Evolutionary conservation across 2,329 filamentous ascomycete species (phyloP).

Genomic region (Colletotrichum plurivorum): DNA sequence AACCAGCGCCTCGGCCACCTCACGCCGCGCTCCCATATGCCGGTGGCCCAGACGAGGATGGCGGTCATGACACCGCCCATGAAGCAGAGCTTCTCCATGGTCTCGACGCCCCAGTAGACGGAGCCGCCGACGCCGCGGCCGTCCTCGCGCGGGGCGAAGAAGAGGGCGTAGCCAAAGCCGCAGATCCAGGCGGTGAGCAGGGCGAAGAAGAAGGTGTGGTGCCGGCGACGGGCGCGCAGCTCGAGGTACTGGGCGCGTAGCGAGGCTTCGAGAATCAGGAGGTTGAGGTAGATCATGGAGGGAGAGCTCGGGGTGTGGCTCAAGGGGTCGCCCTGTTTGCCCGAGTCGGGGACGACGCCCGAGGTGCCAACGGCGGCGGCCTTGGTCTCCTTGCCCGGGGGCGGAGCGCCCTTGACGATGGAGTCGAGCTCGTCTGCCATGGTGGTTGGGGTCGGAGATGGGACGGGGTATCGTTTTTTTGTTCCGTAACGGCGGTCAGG

Average conservation of each 20-base stretch:
- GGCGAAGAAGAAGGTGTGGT: constrained; percentile 93
- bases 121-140: constrained; percentile 91
- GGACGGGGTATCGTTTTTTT: constrained; percentile 17
- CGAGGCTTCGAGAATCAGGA: constrained; percentile 95
- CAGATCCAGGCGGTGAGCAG: constrained; percentile 85
- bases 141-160: constrained; percentile 96
- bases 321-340: constrained; percentile 76
- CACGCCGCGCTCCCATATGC: constrained; percentile 95
- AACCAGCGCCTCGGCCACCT: constrained; percentile 96
- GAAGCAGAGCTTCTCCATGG: constrained; percentile 89
- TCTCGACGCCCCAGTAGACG: constrained; percentile 96
- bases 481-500: constrained; percentile 25
- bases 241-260: constrained; percentile 94
- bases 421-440: constrained; percentile 85
- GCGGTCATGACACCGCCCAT: constrained; percentile 91
- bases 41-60: constrained; percentile 91
- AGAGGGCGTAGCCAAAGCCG: constrained; percentile 90
- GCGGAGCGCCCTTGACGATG: constrained; percentile 90
- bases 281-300: constrained; percentile 97
- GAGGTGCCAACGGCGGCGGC: constrained; percentile 50
- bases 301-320: constrained; percentile 89
- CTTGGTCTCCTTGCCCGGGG: constrained; percentile 67
- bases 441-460: constrained; percentile 36
- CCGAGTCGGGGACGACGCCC: constrained; percentile 59
- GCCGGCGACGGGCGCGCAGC: constrained; percentile 86